These are phyloP conservation scores for Trichoderma oligosporum DNA, from an alignment of 2,329 filamentous ascomycete species.

Conservation along the genomic window DNA sequence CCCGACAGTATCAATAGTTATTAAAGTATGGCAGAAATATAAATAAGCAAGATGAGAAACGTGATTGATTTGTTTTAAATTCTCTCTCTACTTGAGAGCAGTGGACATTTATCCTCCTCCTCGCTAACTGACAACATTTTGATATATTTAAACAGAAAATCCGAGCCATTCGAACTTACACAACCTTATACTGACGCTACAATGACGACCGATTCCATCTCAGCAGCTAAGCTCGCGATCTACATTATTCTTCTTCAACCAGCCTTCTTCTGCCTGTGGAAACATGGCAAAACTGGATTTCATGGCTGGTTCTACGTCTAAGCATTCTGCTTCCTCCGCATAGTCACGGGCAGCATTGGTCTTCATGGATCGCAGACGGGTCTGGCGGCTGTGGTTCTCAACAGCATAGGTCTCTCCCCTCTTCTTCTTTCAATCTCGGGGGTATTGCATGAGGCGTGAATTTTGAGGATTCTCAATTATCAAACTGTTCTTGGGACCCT, in stretches of 20 bases:
- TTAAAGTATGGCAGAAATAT: too few relatives aligned
- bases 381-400: background rate
- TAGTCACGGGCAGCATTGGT: constrained; percentile 1
- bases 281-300: background rate
- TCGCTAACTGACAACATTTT: too few relatives aligned
- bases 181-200: background rate
- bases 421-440: background rate
- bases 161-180: background rate
- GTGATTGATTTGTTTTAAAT: background rate
- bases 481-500: background rate
- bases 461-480: background rate
- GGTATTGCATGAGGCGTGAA: constrained; percentile 1
- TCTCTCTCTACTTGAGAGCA: background rate
- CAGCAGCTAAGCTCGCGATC: background rate
- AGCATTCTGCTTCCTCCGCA: constrained; percentile 2
- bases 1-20: too few relatives aligned
- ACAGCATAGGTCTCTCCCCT: constrained; percentile 2
- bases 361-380: background rate
- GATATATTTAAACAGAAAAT: too few relatives aligned
- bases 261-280: background rate
- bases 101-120: too few relatives aligned
- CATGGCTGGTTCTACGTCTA: background rate
- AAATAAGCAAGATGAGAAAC: background rate
- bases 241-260: constrained; percentile 1
- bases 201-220: constrained; percentile 2